phyloP scores from a whole-genome alignment of 176 grass and related monocot genomes.

The Microstegium vimineum region DNA sequence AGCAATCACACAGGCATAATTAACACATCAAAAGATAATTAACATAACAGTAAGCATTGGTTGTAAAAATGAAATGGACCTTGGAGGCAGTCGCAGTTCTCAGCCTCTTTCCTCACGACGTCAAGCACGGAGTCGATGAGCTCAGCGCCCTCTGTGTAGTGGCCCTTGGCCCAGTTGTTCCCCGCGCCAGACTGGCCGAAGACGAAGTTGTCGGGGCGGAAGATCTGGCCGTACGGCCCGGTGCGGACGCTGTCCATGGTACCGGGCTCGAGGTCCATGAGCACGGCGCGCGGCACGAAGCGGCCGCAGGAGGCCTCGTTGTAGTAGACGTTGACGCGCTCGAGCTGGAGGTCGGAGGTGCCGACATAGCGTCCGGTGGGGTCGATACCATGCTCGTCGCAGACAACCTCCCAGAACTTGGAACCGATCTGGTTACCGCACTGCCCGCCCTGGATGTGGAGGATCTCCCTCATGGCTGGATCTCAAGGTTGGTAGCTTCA shows the following conservation, averaged over 20 bases:
- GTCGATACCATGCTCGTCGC: conserved; percentile 81
- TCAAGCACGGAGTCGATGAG: conserved; percentile 86
- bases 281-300: conserved; percentile 79
- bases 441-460: conserved; percentile 82
- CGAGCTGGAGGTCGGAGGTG: conserved; percentile 81
- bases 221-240: conserved; percentile 74
- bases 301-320: conserved; percentile 84
- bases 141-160: conserved; percentile 88
- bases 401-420: conserved; percentile 90
- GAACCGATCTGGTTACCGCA: conserved; percentile 89
- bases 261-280: conserved; percentile 90
- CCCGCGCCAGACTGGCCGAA: conserved; percentile 78
- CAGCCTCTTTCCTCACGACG: conserved; percentile 83
- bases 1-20: conserved; percentile 12
- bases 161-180: conserved; percentile 92
- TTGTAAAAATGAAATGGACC: conserved; percentile 35
- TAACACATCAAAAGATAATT: background rate
- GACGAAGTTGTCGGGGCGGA: conserved; percentile 83
- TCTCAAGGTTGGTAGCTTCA: background rate
- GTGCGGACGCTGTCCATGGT: conserved; percentile 95
- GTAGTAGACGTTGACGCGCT: conserved; percentile 92
- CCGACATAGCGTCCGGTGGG: conserved; percentile 65
- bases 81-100: conserved; percentile 94
- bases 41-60: conserved; percentile 1
- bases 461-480: conserved; percentile 76